Base-by-base conservation (phyloP, 306 rosid species). In the Begonia peltatifolia region DNA sequence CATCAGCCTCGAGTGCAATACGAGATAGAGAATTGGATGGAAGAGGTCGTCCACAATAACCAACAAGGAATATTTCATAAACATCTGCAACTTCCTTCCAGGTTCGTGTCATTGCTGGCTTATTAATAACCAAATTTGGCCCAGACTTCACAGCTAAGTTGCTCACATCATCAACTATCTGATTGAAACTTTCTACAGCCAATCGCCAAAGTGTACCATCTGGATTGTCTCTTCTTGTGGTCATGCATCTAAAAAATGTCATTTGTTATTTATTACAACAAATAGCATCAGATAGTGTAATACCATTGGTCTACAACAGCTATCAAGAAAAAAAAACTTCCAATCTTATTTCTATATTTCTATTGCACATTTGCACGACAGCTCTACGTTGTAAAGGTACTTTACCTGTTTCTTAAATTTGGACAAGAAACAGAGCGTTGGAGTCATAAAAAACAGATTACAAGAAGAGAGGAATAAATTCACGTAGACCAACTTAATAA, bases 1-100 rank as follows among this genome's bases (percentile, higher is more conserved):
- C 97, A 36, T 85, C 93, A 63, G 83, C 79, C 61, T 73, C 77
- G 54, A 80, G 62, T 57, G 74, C 78, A 68, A 59, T 72, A 13
- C 75, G 54, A 50, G 97, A 71, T 52, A 80, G 83, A 52, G 97
- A 80, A 78, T 74, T 77, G 16, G 95, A 82, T 59, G 80, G 75
- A 69, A 85, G 85, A 58, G 97, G 94, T 53, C 97, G 74, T 57
- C 97, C 95, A 70, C 97, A 90, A 61, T 90, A 90, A 55, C 95
- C 97, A 15, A 90, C 78, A 14, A 90, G 87, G 81, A 90, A 90
- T 70, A 85, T 73, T 67, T 90, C 97, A 72, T 80, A 90, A 57
- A 85, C 76, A 62, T 90, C 95, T 0, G 97, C 90, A 70, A 90
- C 82, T 72, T 90, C 97, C 72, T 90, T 85, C 97, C 97, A 90